Evolutionary conservation across 2,329 filamentous ascomycete species (phyloP), one percentile per base, ranked within the genome.

Genomic region (Diplodia sapinea): DNA sequence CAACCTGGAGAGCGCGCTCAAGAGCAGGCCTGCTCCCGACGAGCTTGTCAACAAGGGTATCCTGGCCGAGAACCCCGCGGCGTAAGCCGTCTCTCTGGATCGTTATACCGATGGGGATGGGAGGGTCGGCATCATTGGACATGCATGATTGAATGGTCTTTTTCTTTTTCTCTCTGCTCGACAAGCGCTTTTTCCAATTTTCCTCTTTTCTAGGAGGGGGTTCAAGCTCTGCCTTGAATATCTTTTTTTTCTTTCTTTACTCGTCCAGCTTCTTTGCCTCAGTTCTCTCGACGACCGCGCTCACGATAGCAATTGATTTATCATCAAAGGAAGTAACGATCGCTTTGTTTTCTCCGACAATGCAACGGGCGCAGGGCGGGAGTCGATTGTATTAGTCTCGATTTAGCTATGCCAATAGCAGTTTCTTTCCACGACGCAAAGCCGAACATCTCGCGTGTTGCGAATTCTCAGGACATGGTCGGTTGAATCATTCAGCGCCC

Each of bases 1-100:
- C 78, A 90, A 86, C 66, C 85, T 97, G 70, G 95, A 96, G 79
- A 93, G 96, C 75, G 94, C 94, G 79, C 88, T 97, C 70, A 87
- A 90, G 74, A 86, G 90, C 73, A 86, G 94, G 23, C 94, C 94
- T 1, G 84, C 87, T 43, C 90, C 91, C 12, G 91, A 93, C 71
- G 85, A 90, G 62, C 82, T 97, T 70, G 84, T 97, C 68, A 88
- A 91, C 74, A 88, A 91, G 72, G 93, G 93, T 5, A 92, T 97
- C 66, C 81, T 97, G 71, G 88, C 87, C 68, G 72, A 68, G 67
- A 64, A 67, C 26, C 64, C 64, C 26, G 26, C 49, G 12, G n/a
- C 54, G 13, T 15, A 59, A 20, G 43, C 43, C 20, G 38, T 13
- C 29, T 20, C 13, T n/a, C 11, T 3, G n/a, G 36, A 6, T 12